A percentile compares a stretch with the other conserved stretches of the same genome.
These are phyloP conservation scores for Chlamydomonas reinhardtii DNA, from an alignment of 163 green algal species.

Conservation along the genomic window DNA sequence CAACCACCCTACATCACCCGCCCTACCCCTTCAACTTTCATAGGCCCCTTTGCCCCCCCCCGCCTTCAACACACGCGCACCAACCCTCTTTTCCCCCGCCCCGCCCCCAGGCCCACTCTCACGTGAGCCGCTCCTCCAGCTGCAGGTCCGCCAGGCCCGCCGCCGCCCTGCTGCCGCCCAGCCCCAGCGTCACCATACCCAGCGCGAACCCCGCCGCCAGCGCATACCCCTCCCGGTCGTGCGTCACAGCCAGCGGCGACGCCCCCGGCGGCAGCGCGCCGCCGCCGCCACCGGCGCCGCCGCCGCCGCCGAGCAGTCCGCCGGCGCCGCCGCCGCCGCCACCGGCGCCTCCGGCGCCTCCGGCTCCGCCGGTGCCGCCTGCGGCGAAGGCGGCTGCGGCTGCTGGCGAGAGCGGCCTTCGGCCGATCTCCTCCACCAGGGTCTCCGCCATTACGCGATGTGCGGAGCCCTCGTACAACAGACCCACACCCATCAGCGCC, in stretches of 20 bases:
- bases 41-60: too few relatives aligned
- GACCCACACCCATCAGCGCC: constrained; percentile 88
- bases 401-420: constrained; percentile 60
- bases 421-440: constrained; percentile 89
- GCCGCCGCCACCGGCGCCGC: background rate
- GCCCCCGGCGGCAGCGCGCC: constrained; percentile 26
- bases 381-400: constrained; percentile 41
- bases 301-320: background rate
- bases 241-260: constrained; percentile 62
- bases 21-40: too few relatives aligned
- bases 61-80: background rate
- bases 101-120: background rate
- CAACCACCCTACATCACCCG: too few relatives aligned
- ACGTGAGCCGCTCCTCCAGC: constrained; percentile 83
- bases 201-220: constrained; percentile 92
- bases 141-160: constrained; percentile 84
- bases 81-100: background rate
- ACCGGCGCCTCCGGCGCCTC: background rate
- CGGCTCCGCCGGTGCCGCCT: constrained; percentile 10
- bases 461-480: constrained; percentile 92
- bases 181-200: constrained; percentile 90
- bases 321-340: constrained; percentile 29
- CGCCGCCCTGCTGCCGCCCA: constrained; percentile 66
- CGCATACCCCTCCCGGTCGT: constrained; percentile 91
- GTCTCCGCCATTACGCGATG: constrained; percentile 92